Conservation (phyloP, 139 green algal species). For the Auxenochlorella protothecoides region DNA sequence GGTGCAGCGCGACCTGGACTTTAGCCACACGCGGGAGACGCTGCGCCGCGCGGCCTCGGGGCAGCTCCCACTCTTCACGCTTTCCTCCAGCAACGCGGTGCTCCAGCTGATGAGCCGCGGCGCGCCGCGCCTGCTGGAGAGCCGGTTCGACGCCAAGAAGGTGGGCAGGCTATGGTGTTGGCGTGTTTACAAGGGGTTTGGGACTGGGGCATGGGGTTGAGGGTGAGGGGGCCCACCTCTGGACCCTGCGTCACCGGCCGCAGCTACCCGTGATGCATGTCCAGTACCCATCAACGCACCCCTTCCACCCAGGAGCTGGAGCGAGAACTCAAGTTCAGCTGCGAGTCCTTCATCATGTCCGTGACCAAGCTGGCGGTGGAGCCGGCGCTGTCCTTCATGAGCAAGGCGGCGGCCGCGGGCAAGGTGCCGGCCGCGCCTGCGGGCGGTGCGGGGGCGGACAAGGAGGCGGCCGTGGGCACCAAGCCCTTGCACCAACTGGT, state of each 20-base stretch:
- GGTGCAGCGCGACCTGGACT: slow-evolving; percentile 82
- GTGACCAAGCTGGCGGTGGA: slow-evolving; percentile 87
- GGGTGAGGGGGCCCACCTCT: neutral
- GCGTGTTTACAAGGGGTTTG: too few species aligned
- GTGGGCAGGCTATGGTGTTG: neutral
- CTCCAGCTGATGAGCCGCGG: slow-evolving; percentile 62
- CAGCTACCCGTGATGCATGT: neutral
- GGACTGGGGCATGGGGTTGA: neutral
- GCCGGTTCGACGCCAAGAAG: slow-evolving; percentile 31
- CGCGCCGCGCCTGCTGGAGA: slow-evolving; percentile 61
- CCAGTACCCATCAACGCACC: neutral
- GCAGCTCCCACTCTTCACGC: slow-evolving; percentile 68
- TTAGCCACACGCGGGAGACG: slow-evolving; percentile 82
- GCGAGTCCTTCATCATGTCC: slow-evolving; percentile 91
- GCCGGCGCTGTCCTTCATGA: slow-evolving; percentile 89
- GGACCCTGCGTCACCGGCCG: neutral
- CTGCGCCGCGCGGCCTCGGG: slow-evolving; percentile 53
- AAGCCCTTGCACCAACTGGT: slow-evolving; percentile 61
- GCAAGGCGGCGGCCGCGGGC: slow-evolving; percentile 55
- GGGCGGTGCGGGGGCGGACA: slow-evolving; percentile 34
- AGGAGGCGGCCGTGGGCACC: slow-evolving; percentile 6
- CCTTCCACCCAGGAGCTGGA: slow-evolving; percentile 85
- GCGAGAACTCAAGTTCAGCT: slow-evolving; percentile 78
- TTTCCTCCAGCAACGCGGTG: slow-evolving; percentile 65
- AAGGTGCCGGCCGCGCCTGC: slow-evolving; percentile 38